Base-by-base conservation (phyloP, 768 basidiomycete genomes). In the Tulasnella sp. region DNA sequence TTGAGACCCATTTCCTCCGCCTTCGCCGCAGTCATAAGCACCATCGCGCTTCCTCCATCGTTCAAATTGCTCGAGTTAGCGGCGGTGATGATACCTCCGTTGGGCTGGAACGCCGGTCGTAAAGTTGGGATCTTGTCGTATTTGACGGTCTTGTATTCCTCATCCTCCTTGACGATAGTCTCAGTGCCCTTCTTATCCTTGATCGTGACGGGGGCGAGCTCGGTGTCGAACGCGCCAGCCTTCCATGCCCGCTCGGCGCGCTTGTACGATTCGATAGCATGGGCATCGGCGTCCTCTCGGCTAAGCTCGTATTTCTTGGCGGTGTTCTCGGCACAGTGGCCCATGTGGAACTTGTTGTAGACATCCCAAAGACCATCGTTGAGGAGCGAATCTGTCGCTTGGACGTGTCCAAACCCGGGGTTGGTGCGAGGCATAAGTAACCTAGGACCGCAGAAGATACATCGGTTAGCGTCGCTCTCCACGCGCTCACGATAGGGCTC, bases 321-420 rank as follows among this genome's bases (percentile, higher is more conserved):
- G 27, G 88, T 82, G 66, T 76, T 70, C 74, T 99, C 96, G 66
- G 83, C 95, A 70, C 95, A 98, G 79, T 90, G 90, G 60, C 96
- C 96, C 96, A 99, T 99, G 29, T 92, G 85, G 69, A 91, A 88
- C 73, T 97, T 84, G 79, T 96, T 93, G 80, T 92, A 96, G 54
- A 90, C 91, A 72, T 99, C 96, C 83, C 85, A 88, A 51, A 99
- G 87, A 65, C 94, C 96, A 67, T 99, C 96, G 66, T 73, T 79
- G 73, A 94, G 86, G 34, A 98, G 78, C 13, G 94, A 86, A 72
- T 98, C 96, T 64, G 75, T 83, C 43, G 91, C 73, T 63, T 85
- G 82, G 73, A 94, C 84, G 74, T 95, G 90, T 63, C 96, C 96
- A 65, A 93, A 99, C 7, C 73, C 69, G 5, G 88, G 88, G 69